A percentile compares a stretch with the other conserved stretches of the same genome.
These are phyloP conservation scores for Monosporascus sp. DNA, from an alignment of 2,329 filamentous ascomycete species.

Conservation along the genomic window DNA sequence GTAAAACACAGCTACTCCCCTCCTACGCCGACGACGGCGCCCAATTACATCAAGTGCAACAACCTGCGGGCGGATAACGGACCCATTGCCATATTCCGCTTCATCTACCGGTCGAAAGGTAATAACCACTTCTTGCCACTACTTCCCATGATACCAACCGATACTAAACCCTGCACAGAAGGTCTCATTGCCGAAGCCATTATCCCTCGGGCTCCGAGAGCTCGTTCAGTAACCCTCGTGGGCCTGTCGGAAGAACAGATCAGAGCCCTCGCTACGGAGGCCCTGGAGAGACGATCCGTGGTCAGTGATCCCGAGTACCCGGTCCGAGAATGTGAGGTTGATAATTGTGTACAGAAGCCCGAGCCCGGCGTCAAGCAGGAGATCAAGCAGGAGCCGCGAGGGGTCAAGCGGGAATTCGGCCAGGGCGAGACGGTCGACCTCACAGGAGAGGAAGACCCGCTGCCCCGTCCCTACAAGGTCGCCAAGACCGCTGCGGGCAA, in stretches of 20 bases:
- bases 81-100: constrained; percentile 8
- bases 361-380: too few species aligned
- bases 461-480: background rate
- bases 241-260: background rate
- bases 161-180: background rate
- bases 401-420: background rate
- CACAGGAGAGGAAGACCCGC: background rate
- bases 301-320: too few species aligned
- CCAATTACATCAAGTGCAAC: constrained; percentile 1
- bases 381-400: background rate
- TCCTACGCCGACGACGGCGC: background rate
- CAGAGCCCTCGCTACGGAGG: background rate
- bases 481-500: background rate
- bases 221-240: background rate
- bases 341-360: background rate
- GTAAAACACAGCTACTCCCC: background rate
- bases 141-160: background rate
- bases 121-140: background rate
- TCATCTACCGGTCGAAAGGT: constrained; percentile 11
- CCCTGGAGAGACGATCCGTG: background rate
- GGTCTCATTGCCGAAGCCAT: constrained; percentile 3
- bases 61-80: constrained; percentile 5
- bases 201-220: background rate
- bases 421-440: background rate
- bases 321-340: too few species aligned